Conservation (phyloP, 306 rosid genomes). For the Rubus idaeus region DNA sequence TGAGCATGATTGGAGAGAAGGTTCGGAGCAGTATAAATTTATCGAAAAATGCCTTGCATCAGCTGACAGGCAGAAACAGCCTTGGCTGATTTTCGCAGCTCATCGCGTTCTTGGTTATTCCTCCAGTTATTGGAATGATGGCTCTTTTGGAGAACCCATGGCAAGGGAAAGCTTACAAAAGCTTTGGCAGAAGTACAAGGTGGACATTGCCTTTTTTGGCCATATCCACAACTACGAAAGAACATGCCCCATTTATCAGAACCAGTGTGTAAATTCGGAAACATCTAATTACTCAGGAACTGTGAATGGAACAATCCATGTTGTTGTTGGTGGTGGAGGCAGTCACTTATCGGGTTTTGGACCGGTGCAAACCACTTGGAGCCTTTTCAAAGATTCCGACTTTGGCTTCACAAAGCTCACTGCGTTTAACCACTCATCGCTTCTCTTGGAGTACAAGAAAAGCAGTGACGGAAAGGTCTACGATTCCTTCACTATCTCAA, state of each 20-base stretch:
- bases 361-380: slow-evolving; percentile 50
- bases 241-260: slow-evolving; percentile 84
- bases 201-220: slow-evolving; percentile 76
- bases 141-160: slow-evolving; percentile 81
- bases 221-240: slow-evolving; percentile 88
- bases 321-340: slow-evolving; percentile 77
- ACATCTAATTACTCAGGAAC: slow-evolving; percentile 55
- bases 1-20: slow-evolving; percentile 88
- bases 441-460: slow-evolving; percentile 65
- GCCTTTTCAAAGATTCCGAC: slow-evolving; percentile 60
- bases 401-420: slow-evolving; percentile 67
- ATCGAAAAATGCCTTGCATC: slow-evolving; percentile 83
- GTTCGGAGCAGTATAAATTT: slow-evolving; percentile 75
- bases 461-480: slow-evolving; percentile 65
- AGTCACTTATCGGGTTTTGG: slow-evolving; percentile 56
- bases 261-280: slow-evolving; percentile 58
- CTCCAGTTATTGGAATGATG: slow-evolving; percentile 48
- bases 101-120: slow-evolving; percentile 95
- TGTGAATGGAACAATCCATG: slow-evolving; percentile 71
- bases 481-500: slow-evolving; percentile 63
- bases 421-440: slow-evolving; percentile 60
- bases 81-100: slow-evolving; percentile 79
- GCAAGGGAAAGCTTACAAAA: slow-evolving; percentile 79
- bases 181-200: slow-evolving; percentile 87
- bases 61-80: slow-evolving; percentile 75